Base-by-base conservation (phyloP, 306 rosid genomes). In the Pyrus betulifolia region DNA sequence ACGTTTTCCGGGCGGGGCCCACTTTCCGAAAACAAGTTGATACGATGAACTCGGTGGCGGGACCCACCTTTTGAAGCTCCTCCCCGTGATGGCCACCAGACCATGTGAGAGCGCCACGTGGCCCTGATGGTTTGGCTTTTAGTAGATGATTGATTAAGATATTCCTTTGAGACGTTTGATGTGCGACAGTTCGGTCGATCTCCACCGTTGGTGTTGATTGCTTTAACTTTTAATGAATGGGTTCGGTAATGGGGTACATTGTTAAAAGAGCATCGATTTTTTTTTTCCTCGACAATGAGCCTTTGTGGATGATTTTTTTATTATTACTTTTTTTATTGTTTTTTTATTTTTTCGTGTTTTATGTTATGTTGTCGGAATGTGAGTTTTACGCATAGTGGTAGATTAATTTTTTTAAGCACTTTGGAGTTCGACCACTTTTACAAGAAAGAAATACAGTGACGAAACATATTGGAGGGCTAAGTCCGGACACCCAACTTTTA, bases 31-130 rank as follows among this genome's bases (percentile, higher is more conserved):
- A 84, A 71, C 79, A 61, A 71, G 82, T 67, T 71, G 84, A 72
- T 86, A 83, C 88, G 87, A 89, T 76, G 87, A 80, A 54, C 67
- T 60, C 27, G n/a, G 11, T 33, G 5, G 72, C 46, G 72, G 89
- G 80, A 40, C 77, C 84, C 45, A 0, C 55, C 28, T 5, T 5
- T n/a, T 15, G 30, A 14, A 51, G 31, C 35, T 49, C 55, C 21
- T 49, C 3, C 65, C 85, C 31, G 49, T 82, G 83, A 81, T 76
- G 40, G n/a, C 13, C 72, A 14, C 13, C 1, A 4, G 1, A 33
- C 74, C 11, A 31, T 58, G 23, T 28, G 65, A 54, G 13, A 0
- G 4, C 21, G 81, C 55, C 93, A 91, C 88, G 86, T 85, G 72
- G 74, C 10, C 30, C 42, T 7, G 30, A 61, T 4, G 44, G 6